Evolutionary conservation across 208 protist genomes (phyloP), one percentile per base, ranked within the genome.

Genomic region (Crithidia acanthocephali): DNA sequence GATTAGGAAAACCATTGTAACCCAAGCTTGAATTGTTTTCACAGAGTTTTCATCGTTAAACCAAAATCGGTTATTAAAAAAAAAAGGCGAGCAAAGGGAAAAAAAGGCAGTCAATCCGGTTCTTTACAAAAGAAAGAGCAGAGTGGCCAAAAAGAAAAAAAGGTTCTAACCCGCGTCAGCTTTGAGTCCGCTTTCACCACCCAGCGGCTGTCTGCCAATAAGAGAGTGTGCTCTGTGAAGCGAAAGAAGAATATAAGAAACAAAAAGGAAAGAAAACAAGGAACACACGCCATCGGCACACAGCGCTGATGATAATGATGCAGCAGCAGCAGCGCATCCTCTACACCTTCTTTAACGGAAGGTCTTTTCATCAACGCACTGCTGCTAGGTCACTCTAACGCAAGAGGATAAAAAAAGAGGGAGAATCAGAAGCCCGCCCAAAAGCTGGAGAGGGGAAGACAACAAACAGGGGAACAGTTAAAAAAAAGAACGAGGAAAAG

Each of bases 201-300:
- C n/a, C n/a, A n/a, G n/a, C n/a, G n/a, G n/a, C n/a, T n/a, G n/a
- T n/a, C n/a, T n/a, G n/a, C n/a, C n/a, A n/a, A 40, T 13, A 40
- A 40, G 11, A 40, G 11, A 40, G 11, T 5, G 35, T 15, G 44
- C 18, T 48, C 44, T n/a, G 44, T 48, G 9, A 48, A 48, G 44
- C 44, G 16, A 65, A 56, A 16, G 28, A 30, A 57, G 27, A 35
- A 55, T 13, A 53, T 22, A 53, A 52, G 57, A 20, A 32, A 80
- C 58, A 74, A 52, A 48, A 48, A 44, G 61, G 57, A 58, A 64
- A 59, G 25, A 52, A 35, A 61, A 61, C 11, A 28, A 11, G 35
- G 35, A 40, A 40, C 35, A 40, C 35, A 13, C 11, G 5, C 11
- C 5, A 40, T n/a, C 18, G 9, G 44, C 16, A 48, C 44, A 48